These are phyloP conservation scores for Pulveroboletus ravenelii DNA, from an alignment of 768 basidiomycete genomes.

Conservation along the genomic window DNA sequence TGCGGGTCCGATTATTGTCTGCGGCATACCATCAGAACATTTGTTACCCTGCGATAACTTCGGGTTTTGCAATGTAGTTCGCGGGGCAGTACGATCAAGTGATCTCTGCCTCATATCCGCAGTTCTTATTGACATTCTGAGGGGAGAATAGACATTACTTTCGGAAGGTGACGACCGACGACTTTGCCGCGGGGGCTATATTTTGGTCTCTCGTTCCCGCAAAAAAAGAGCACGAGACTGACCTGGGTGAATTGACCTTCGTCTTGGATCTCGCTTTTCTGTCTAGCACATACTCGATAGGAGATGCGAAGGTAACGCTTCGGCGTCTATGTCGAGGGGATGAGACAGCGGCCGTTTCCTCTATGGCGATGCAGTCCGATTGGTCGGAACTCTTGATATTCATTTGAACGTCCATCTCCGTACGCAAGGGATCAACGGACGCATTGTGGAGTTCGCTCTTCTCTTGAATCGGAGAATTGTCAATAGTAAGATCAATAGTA, in stretches of 20 bases:
- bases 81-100: slow-evolving; percentile 3
- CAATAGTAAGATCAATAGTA: slow-evolving; percentile 45
- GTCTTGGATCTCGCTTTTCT: not conserved
- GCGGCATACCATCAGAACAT: not conserved
- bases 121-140: slow-evolving; percentile 4
- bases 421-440: not conserved
- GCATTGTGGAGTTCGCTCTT: not conserved
- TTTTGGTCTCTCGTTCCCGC: not conserved
- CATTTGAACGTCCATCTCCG: not conserved
- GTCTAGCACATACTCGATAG: slow-evolving; percentile 13
- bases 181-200: not conserved
- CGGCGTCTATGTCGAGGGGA: slow-evolving; percentile 12
- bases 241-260: slow-evolving; percentile 4
- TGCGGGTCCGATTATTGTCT: not conserved
- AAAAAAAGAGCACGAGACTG: not conserved
- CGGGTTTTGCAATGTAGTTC: not conserved
- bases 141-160: slow-evolving; percentile 15
- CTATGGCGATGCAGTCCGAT: not conserved
- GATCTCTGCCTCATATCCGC: not conserved
- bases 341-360: not conserved
- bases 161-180: slow-evolving; percentile 1
- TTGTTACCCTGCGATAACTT: slow-evolving; percentile 5
- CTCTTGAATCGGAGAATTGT: slow-evolving; percentile 21
- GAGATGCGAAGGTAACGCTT: slow-evolving; percentile 30
- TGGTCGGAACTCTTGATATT: not conserved